These are phyloP conservation scores for Lachnellula willkommii DNA, from an alignment of 2,329 filamentous ascomycete genomes.

Conservation along the genomic window DNA sequence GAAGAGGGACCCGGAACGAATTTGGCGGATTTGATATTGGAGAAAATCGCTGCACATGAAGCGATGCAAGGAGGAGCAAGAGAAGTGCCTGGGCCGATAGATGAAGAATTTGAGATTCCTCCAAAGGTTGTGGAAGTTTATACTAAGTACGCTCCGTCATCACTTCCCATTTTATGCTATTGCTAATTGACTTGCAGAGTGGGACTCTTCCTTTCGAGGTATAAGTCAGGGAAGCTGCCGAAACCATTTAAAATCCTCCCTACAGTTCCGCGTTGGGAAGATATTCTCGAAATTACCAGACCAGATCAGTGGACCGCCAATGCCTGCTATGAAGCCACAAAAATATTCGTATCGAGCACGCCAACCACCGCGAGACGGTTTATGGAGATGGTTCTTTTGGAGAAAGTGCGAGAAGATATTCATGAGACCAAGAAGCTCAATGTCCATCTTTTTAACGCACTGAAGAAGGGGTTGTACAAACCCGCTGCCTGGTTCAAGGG, in stretches of 20 bases:
- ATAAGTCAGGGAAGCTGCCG: slow-evolving; percentile 92
- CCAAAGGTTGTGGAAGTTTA: slow-evolving; percentile 93
- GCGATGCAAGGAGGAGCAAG: slow-evolving; percentile 43
- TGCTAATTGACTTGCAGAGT: slow-evolving; percentile 47
- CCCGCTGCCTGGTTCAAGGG: slow-evolving; percentile 96
- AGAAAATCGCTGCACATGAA: slow-evolving; percentile 91
- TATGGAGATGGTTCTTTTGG: slow-evolving; percentile 79
- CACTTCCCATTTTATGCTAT: neutral
- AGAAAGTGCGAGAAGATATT: slow-evolving; percentile 89
- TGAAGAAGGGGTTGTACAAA: slow-evolving; percentile 92
- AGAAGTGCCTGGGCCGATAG: slow-evolving; percentile 40
- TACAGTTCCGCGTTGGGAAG: slow-evolving; percentile 86
- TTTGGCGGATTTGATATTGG: slow-evolving; percentile 84
- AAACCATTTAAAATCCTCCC: slow-evolving; percentile 98
- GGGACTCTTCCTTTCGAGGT: slow-evolving; percentile 81
- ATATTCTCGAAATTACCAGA: slow-evolving; percentile 76
- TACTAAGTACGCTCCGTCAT: slow-evolving; percentile 58
- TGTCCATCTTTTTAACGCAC: slow-evolving; percentile 86
- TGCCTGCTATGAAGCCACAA: slow-evolving; percentile 80
- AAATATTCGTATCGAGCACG: slow-evolving; percentile 84
- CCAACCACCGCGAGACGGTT: slow-evolving; percentile 77
- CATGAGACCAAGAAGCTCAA: slow-evolving; percentile 92
- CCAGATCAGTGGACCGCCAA: slow-evolving; percentile 73
- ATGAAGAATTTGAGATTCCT: slow-evolving; percentile 81
- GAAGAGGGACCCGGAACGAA: slow-evolving; percentile 60